Evolutionary conservation across 768 basidiomycete species (phyloP).

Genomic region (Hygrocybe punicea): DNA sequence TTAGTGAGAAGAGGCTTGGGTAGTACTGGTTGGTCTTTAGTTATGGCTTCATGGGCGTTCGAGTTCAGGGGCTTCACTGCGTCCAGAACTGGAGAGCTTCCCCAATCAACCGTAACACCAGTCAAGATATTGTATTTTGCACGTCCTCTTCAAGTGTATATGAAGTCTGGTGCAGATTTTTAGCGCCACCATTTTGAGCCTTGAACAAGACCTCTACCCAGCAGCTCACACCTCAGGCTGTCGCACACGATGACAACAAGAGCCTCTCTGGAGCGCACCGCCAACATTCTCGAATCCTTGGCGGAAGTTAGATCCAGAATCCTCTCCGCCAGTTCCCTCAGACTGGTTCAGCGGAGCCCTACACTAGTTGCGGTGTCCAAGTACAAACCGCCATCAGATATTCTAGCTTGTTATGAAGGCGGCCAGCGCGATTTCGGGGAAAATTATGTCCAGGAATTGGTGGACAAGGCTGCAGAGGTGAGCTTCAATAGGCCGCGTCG

Average conservation of each 20-base stretch:
- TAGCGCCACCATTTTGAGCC: too few relatives aligned
- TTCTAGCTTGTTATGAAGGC: constrained; percentile 73
- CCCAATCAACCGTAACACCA: too few relatives aligned
- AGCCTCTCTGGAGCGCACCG: constrained; percentile 41
- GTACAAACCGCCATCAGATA: constrained; percentile 84
- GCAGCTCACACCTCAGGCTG: too few relatives aligned
- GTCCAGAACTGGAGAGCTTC: too few relatives aligned
- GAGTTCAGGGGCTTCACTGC: too few relatives aligned
- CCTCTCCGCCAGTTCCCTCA: constrained; percentile 23
- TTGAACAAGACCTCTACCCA: too few relatives aligned
- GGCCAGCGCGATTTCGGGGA: constrained; percentile 94
- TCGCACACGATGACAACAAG: not conserved
- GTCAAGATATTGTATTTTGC: too few relatives aligned
- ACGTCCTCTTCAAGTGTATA: too few relatives aligned
- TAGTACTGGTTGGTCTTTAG: too few relatives aligned
- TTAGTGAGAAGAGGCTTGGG: not conserved
- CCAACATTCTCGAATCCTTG: constrained; percentile 54
- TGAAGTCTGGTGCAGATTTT: too few relatives aligned
- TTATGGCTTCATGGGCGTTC: not conserved
- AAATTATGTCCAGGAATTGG: constrained; percentile 93
- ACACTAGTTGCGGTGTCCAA: constrained; percentile 88
- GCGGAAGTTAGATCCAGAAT: constrained; percentile 52
- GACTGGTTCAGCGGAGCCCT: constrained; percentile 20
- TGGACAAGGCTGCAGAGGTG: constrained; percentile 77
- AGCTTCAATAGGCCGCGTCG: constrained; percentile 18